Conservation (phyloP, 345 rosid species). For the Pistacia atlantica region DNA sequence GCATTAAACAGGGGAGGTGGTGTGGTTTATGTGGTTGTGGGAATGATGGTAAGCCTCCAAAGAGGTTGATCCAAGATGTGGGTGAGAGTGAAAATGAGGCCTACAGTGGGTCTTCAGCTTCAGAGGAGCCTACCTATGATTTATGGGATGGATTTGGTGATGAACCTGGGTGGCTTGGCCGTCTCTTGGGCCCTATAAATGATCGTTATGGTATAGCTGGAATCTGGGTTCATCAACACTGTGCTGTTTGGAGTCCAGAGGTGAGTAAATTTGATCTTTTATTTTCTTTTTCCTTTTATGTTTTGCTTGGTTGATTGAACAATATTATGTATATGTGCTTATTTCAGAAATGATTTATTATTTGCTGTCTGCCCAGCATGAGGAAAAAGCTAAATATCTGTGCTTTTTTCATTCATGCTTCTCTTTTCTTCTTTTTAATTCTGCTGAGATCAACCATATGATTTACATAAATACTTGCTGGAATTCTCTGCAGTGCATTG, state of each 20-base stretch:
- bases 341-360: not conserved
- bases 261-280: constrained; percentile 35
- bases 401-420: not conserved
- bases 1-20: constrained; percentile 73
- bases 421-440: constrained; percentile 2
- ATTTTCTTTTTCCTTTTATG: not conserved
- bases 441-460: not conserved
- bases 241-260: constrained; percentile 99
- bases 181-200: constrained; percentile 87
- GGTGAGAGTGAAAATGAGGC: constrained; percentile 81
- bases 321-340: not conserved
- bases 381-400: not conserved
- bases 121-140: constrained; percentile 84
- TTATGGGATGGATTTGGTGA: constrained; percentile 95
- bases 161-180: constrained; percentile 96
- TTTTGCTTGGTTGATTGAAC: constrained; percentile 7
- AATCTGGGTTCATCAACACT: constrained; percentile 97
- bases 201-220: constrained; percentile 97
- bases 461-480: not conserved
- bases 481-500: not conserved
- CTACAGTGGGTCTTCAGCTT: constrained; percentile 80
- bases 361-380: not conserved
- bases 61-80: constrained; percentile 63
- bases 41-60: constrained; percentile 94
- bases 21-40: constrained; percentile 96